Evolutionary conservation across 371 early-diverging fungal species (phyloP), one percentile per base, ranked within the genome.

Genomic region (Enteropsectra breve): DNA sequence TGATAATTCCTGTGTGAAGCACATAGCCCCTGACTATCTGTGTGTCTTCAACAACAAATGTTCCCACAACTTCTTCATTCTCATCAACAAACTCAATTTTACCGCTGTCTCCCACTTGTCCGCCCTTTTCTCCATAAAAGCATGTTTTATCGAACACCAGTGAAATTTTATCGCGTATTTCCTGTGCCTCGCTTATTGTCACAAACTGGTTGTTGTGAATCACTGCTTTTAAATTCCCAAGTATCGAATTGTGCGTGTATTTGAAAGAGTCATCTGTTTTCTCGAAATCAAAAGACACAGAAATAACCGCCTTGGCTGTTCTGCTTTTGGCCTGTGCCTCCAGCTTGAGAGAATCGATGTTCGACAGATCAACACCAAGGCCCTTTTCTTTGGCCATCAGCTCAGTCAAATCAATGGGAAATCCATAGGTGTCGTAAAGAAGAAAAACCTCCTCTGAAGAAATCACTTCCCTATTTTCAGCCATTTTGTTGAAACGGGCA

Each of bases 371-470:
- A 21, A 95, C 86, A 15, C 70, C 66, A 57, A 96, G 78, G 5
- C 88, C 89, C 74, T 86, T 87, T 79, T 97, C 97, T 76, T 92
- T 90, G 26, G 93, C 93, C 89, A 97, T 93, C 53, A 96, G 77
- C 67, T 88, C 86, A 4, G 97, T 97, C 63, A 98, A 82, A 81
- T 98, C 99, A 2, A 92, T 88, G 15, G 99, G 99, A 86, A 96
- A 97, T 54, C 99, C 99, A 78, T 89, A 98, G 15, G 97, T 95
- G 79, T 96, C 99, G 74, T 98, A 94, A 72, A 98, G 82, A 26
- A 90, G 84, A 91, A 94, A 98, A 23, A 89, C 93, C 80, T 91
- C 90, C 37, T 84, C 85, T 50, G 94, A 95, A 34, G 84, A 82
- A 48, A 94, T 78, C 69, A 38, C 83, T 79, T 66, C 84, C 78